Conservation (phyloP, 108 stramenopile genomes). For the Nannochloropsis granulata region DNA sequence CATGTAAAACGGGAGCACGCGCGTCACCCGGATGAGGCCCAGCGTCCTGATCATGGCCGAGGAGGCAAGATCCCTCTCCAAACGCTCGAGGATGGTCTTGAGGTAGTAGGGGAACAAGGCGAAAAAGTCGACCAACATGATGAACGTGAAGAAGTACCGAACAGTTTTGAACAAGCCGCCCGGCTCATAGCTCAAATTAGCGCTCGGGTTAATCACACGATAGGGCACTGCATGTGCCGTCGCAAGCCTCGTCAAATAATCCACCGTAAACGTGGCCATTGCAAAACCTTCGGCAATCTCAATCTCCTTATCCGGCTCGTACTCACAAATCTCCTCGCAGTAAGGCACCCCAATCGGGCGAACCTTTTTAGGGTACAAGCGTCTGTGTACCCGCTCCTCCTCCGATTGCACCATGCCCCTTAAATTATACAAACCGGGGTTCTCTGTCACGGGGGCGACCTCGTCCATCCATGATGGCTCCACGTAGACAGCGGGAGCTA, state of each 20-base stretch:
- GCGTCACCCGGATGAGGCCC: not conserved
- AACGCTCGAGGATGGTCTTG: not conserved
- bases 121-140: not conserved
- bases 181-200: not conserved
- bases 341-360: not conserved
- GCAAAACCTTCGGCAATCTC: not conserved
- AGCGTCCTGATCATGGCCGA: not conserved
- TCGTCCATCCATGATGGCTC: not conserved
- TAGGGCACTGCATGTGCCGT: not conserved
- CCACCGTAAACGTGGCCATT: not conserved
- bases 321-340: not conserved
- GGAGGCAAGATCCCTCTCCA: not conserved
- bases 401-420: not conserved
- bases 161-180: not conserved
- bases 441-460: not conserved
- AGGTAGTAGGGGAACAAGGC: not conserved
- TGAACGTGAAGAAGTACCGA: not conserved
- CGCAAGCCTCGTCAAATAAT: not conserved
- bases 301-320: not conserved
- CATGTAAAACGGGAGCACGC: not conserved
- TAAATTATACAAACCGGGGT: not conserved
- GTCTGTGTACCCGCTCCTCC: not conserved
- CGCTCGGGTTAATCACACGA: not conserved
- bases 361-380: not conserved
- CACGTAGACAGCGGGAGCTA: not conserved